Evolutionary conservation across 2,329 filamentous ascomycete species (phyloP).

Genomic region (Aspergillus costaricaensis): DNA sequence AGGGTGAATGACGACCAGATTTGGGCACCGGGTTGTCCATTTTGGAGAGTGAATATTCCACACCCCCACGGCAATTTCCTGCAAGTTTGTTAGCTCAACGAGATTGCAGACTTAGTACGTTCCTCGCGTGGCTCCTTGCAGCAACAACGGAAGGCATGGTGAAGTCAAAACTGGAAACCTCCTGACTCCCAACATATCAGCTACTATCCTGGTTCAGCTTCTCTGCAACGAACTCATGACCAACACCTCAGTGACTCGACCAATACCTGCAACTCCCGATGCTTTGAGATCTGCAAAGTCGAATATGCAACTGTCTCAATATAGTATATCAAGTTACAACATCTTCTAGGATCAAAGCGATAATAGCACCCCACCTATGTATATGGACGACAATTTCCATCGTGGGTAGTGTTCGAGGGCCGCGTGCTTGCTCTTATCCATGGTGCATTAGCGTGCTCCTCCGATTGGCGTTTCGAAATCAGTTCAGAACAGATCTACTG

Average conservation of each 20-base stretch:
- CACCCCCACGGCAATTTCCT: background rate
- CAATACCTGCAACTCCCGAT: background rate
- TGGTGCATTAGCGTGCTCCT: no score
- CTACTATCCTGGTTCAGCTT: background rate
- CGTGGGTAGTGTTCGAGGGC: no score
- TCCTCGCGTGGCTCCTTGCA: background rate
- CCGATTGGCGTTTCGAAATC: no score
- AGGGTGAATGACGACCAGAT: no score
- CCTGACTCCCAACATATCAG: background rate
- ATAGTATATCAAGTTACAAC: background rate
- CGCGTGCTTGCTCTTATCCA: no score
- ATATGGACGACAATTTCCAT: no score
- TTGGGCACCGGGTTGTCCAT: background rate
- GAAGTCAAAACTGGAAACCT: background rate
- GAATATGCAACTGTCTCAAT: background rate
- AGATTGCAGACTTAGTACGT: no score
- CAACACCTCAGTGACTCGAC: background rate
- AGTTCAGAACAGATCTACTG: no score
- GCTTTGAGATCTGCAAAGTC: background rate
- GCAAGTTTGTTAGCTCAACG: background rate
- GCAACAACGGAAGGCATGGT: background rate
- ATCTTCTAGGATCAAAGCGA: background rate
- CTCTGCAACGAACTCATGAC: background rate
- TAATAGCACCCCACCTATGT: no score
- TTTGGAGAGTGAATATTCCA: background rate